Base-by-base conservation (phyloP, 2,329 filamentous ascomycete genomes). In the Fusarium pilosicola region DNA sequence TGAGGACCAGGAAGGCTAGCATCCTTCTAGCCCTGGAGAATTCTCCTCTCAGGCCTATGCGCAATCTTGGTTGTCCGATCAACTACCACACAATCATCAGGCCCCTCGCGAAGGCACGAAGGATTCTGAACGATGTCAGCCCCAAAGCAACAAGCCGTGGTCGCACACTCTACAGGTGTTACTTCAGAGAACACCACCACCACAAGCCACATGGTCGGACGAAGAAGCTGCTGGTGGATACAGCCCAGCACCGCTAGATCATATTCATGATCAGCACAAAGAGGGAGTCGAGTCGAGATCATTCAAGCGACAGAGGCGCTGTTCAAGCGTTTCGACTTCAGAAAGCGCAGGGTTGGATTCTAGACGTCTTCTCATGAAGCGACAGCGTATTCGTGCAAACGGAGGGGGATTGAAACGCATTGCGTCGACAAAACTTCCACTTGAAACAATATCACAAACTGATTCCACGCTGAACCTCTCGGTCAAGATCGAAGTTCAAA, bases 381-480 rank as follows among this genome's bases (percentile, higher is more conserved):
- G 76, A 51, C 62, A 72, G 36, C 65, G 71, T 46, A 73, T 71
- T 39, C 70, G 55, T 34, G 62, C 69, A 36, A 62, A 46, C 34
- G 65, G 71, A 26, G 74, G 72, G 26, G 71, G 68, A 38, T 48
- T 61, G 39, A 78, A 74, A 64, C 68, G 77, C 24, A 32, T 76
- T 22, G 69, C 67, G 20, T 78, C 77, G 10, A 73, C 57, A 26
- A 73, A 57, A 41, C 68, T 80, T 39, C 76, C 78, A 14, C 64
- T 81, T 13, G 80, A 80, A 66, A 74, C 49, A 32, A 75, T 76
- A n/a, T 68, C 79, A 26, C 57, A 18, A 32, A 45, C 58, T 8
- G 54, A 75, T 34, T 46, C 70, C 48, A 77, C 74, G 13, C 69
- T 73, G 45, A 55, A 61, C 36, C 30, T 75, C 26, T 73, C 62